These are phyloP conservation scores for Aspergillus clavatus DNA, from an alignment of 2,329 filamentous ascomycete species.

Conservation along the genomic window DNA sequence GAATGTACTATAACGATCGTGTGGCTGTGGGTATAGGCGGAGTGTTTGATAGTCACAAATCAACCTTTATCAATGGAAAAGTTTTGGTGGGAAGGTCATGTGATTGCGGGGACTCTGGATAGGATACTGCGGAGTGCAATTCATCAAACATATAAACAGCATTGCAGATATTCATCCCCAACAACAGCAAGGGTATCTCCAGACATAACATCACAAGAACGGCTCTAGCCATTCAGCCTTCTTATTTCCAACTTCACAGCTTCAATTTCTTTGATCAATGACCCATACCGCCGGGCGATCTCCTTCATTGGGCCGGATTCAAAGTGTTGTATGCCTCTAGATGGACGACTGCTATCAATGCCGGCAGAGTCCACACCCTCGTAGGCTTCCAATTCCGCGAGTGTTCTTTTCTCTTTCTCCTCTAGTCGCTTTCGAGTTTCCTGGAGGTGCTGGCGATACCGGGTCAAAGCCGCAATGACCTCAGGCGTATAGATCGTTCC, in stretches of 20 bases:
- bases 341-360: neutral
- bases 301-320: slow-evolving; percentile 29
- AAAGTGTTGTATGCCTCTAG: slow-evolving; percentile 1
- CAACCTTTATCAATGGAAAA: slow-evolving; percentile 16
- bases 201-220: neutral
- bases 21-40: too few relatives aligned
- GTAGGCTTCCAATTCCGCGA: slow-evolving; percentile 33
- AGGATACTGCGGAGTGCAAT: neutral
- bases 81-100: slow-evolving; percentile 25
- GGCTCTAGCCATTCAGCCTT: slow-evolving; percentile 17
- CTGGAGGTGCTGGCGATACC: slow-evolving; percentile 32
- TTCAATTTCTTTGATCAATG: slow-evolving; percentile 36
- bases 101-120: slow-evolving; percentile 20
- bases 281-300: slow-evolving; percentile 37
- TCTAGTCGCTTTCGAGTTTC: slow-evolving; percentile 28
- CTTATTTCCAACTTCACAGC: slow-evolving; percentile 22
- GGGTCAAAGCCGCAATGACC: slow-evolving; percentile 27
- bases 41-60: too few relatives aligned
- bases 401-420: slow-evolving; percentile 24
- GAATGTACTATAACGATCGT: too few relatives aligned
- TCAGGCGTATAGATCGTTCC: slow-evolving; percentile 38
- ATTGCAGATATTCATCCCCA: neutral
- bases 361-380: slow-evolving; percentile 24
- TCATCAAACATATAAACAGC: neutral
- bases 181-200: slow-evolving; percentile 6